Evolutionary conservation across 305 asterid genomes (phyloP), one percentile per base, ranked within the genome.

Genomic region (Fraxinus paxiana): DNA sequence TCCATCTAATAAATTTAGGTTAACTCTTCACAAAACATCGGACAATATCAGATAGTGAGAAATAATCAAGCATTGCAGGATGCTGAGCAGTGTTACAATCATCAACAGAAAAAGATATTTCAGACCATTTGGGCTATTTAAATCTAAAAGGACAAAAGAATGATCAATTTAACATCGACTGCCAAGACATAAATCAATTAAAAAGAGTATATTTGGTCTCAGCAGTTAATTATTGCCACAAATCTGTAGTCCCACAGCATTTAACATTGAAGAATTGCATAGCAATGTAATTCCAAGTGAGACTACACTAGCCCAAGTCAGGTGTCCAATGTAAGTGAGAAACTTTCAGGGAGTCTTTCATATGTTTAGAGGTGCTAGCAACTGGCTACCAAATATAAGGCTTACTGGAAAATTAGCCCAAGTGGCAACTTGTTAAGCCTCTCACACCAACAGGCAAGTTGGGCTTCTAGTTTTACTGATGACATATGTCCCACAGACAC

Each of bases 1-100:
- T 48, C 84, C 12, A 22, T 74, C 48, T 71, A 76, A 72, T 22
- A 7, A 76, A 83, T 43, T 61, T 20, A 54, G 69, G 73, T 48
- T 13, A 81, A 33, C 46, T 30, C 63, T 24, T 65, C 72, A 77
- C 51, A 78, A 77, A 30, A 33, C 72, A 48, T 26, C 31, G 5
- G 20, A 70, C 17, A 26, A 41, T 51, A 59, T 54, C 15, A 1
- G 9, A 46, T 10, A 2, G 22, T 43, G 41, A 0, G n/a, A 76
- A n/a, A 26, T 73, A 34, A 9, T 41, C 41, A 10, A 22, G 33
- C 24, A 41, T 43, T 76, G 26, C 34, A 56, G 69, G 75, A 75
- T 63, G 75, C 72, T 28, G 41, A 12, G 48, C 28, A 22, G 61
- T 26, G 10, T 20, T 80, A 17, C 24, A 61, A 24, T 20, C 20